Percentiles rank a stretch among this genome's conserved stretches.
These are phyloP conservation scores for Vaccinium myrtillus DNA, from an alignment of 148 eudicot genomes.

Conservation along the genomic window DNA sequence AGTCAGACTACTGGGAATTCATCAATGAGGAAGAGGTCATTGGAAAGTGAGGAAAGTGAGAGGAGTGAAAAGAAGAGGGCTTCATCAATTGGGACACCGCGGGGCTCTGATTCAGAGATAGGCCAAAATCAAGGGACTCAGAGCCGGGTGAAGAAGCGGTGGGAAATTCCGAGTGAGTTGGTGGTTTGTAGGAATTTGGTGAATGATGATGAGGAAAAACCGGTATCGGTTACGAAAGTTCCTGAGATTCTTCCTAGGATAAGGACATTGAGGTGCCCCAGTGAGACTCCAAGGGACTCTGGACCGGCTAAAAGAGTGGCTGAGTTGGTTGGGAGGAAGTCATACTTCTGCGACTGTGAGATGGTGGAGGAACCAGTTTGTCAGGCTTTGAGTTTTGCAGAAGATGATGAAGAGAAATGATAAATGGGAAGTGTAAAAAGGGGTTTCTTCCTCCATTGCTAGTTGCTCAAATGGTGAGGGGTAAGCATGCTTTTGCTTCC, in stretches of 20 bases:
- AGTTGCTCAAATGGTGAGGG: not conserved
- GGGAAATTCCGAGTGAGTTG: constrained; percentile 55
- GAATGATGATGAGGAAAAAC: constrained; percentile 32
- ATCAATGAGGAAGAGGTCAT: constrained; percentile 67
- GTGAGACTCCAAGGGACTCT: constrained; percentile 70
- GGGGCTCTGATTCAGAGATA: constrained; percentile 21
- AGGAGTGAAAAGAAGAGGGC: constrained; percentile 60
- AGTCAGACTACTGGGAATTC: constrained; percentile 52
- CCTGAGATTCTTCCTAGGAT: constrained; percentile 60
- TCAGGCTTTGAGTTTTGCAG: constrained; percentile 54
- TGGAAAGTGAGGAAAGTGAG: constrained; percentile 64
- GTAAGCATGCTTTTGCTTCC: constrained; percentile 21
- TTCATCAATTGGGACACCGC: constrained; percentile 46
- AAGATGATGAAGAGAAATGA: constrained; percentile 29
- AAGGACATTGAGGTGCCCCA: constrained; percentile 34
- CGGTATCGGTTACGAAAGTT: constrained; percentile 31
- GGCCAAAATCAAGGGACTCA: constrained; percentile 27
- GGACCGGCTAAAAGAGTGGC: constrained; percentile 75
- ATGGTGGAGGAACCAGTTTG: constrained; percentile 44
- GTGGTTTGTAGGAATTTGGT: constrained; percentile 29
- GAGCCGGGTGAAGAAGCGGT: constrained; percentile 54
- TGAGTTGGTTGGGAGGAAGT: constrained; percentile 60
- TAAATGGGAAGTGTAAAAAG: not conserved
- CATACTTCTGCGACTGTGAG: constrained; percentile 38
- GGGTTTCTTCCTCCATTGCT: not conserved